These are phyloP conservation scores for Kwoniella dendrophila DNA, from an alignment of 768 basidiomycete genomes.

Conservation along the genomic window DNA sequence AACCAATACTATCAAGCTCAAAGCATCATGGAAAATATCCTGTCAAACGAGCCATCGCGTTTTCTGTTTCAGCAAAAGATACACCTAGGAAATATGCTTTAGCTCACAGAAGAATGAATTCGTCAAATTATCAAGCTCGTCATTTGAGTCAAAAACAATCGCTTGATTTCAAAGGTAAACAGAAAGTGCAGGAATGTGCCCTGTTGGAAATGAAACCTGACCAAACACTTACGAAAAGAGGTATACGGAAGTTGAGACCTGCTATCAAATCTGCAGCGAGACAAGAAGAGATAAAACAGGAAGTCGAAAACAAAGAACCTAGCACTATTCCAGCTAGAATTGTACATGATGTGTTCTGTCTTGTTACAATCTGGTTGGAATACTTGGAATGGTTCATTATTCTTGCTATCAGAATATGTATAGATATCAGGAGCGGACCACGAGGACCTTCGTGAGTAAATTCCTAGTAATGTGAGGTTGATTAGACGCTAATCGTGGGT, in stretches of 20 bases:
- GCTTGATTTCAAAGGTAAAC: background rate
- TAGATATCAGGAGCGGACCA: slow-evolving; percentile 31
- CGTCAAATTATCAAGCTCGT: background rate
- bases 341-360: slow-evolving; percentile 40
- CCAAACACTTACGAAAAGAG: slow-evolving; percentile 10
- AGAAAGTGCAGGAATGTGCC: background rate
- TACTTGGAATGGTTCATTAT: slow-evolving; percentile 35
- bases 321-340: slow-evolving; percentile 38
- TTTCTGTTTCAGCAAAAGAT: background rate
- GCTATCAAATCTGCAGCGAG: background rate
- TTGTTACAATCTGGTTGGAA: slow-evolving; percentile 32
- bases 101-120: slow-evolving; percentile 17
- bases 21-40: background rate
- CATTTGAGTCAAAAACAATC: background rate
- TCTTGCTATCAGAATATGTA: slow-evolving; percentile 24
- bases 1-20: background rate
- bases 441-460: slow-evolving; percentile 34
- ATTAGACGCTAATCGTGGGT: background rate
- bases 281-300: background rate
- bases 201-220: slow-evolving; percentile 1
- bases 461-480: background rate
- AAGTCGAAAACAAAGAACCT: slow-evolving; percentile 15
- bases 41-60: slow-evolving; percentile 4
- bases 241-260: background rate
- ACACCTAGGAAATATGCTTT: slow-evolving; percentile 18